phyloP scores from a whole-genome alignment of 202 grass and related monocot genomes.

The Panicum hallii region DNA sequence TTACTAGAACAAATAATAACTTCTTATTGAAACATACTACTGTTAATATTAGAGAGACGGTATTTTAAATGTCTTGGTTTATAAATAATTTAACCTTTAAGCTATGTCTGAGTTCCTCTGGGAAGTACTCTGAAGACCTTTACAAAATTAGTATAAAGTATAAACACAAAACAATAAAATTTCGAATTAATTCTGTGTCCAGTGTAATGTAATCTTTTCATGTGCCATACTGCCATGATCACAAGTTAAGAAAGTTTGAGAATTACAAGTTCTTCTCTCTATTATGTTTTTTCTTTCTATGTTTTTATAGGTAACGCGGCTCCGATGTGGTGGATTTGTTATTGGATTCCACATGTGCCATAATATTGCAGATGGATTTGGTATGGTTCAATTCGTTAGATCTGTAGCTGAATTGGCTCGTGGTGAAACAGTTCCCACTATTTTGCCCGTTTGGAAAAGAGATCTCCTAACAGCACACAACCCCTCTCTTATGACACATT shows the following conservation, averaged over 20 bases:
- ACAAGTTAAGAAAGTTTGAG: not conserved
- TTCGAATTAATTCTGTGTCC: no score
- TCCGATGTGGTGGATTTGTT: constrained; percentile 67
- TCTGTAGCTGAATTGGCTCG: constrained; percentile 55
- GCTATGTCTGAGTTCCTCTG: not conserved
- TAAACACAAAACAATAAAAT: not conserved
- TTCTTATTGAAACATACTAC: not conserved
- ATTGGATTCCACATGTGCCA: constrained; percentile 60
- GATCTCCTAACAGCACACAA: constrained; percentile 44
- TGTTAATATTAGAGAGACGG: not conserved
- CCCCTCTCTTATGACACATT: not conserved
- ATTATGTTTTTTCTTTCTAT: not conserved
- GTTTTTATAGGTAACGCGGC: constrained; percentile 50
- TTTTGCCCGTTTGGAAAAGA: constrained; percentile 56
- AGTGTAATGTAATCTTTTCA: no score
- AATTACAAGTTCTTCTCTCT: not conserved
- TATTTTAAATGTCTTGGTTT: not conserved
- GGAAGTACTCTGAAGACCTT: not conserved
- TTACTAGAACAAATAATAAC: not conserved
- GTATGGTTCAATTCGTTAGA: constrained; percentile 54
- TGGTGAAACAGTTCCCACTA: constrained; percentile 39
- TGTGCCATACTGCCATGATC: not conserved
- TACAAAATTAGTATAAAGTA: not conserved
- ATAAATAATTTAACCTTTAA: not conserved
- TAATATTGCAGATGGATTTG: constrained; percentile 54